Base-by-base conservation (phyloP, 1,284 basidiomycete genomes). In the Cryptococcus sp. region DNA sequence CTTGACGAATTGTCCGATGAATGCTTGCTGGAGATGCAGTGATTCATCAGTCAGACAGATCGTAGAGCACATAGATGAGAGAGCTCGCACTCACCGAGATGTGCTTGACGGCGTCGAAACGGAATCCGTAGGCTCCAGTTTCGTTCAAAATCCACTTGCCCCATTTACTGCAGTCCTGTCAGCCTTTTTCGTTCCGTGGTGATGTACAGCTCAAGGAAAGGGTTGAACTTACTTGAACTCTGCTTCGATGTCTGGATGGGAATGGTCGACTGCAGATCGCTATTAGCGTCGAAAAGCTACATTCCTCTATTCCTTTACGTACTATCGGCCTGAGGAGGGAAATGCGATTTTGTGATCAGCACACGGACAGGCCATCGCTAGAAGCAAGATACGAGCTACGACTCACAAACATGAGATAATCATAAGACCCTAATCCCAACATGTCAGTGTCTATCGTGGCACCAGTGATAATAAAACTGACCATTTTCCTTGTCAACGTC, bases 61-160 rank as follows among this genome's bases (percentile, higher is more conserved):
- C 8, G n/a, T 45, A n/a, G 13, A 22, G n/a, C 4, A 4, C 8
- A 22, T 22, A 10, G 42, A 16, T 30, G 8, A 2, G 38, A 23
- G n/a, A 20, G 30, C 30, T 35, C 8, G 8, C 10, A 57, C 69
- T 57, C 55, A 77, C 74, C 3, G 74, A 76, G 52, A 78, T 78
- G 65, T 77, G 76, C 73, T 93, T 94, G 69, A 93, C 89, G 13
- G 92, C 93, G 68, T 94, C 93, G 40, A 94, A 83, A 47, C 92
- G 83, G 77, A 93, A 93, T 3, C 93, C 93, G 27, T 82, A 81
- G 11, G 86, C 89, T 5, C 87, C 88, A 1, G 89, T 92, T 43
- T 87, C 88, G 85, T 93, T 69, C 60, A 83, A 64, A 19, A 83
- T 70, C 84, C 84, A 85, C 27, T 78, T 76, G 22, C 83, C 84